phyloP scores from a whole-genome alignment of 177 flowering plant species.

The Vitis hybrid region DNA sequence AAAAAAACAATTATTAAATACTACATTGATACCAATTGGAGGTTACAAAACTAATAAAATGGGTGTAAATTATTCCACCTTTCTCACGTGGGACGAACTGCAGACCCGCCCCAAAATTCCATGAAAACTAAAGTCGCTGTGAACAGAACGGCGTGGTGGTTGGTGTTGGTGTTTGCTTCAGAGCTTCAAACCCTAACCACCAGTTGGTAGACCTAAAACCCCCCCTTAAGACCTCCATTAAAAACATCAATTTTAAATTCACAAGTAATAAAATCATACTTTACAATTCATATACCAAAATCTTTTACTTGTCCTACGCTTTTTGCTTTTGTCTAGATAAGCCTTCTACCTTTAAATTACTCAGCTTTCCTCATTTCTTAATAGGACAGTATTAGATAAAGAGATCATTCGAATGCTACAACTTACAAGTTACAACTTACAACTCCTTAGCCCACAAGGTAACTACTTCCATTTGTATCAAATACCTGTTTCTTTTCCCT shows the following conservation, averaged over 20 bases:
- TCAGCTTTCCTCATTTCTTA: too few relatives aligned
- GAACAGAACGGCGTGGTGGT: background rate
- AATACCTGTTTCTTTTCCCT: too few relatives aligned
- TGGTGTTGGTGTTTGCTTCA: slow-evolving; percentile 26
- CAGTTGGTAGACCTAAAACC: slow-evolving; percentile 39
- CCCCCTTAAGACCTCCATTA: slow-evolving; percentile 22
- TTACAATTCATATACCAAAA: too few relatives aligned
- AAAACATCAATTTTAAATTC: slow-evolving; percentile 4
- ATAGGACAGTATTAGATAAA: too few relatives aligned
- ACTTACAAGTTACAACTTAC: too few relatives aligned
- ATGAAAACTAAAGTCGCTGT: background rate
- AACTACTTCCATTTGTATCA: too few relatives aligned
- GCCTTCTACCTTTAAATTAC: too few relatives aligned
- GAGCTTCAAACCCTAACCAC: slow-evolving; percentile 28
- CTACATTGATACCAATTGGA: background rate
- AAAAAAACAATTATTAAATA: slow-evolving; percentile 3
- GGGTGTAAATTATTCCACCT: slow-evolving; percentile 13
- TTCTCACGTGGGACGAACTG: slow-evolving; percentile 23
- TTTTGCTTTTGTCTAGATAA: too few relatives aligned
- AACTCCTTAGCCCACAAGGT: too few relatives aligned
- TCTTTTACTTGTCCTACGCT: too few relatives aligned
- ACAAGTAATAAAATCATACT: too few relatives aligned
- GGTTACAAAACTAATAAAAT: background rate
- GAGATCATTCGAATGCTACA: too few relatives aligned
- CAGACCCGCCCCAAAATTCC: slow-evolving; percentile 1